These are phyloP conservation scores for Leucosporidium yakuticum DNA, from an alignment of 768 basidiomycete species.

Conservation along the genomic window DNA sequence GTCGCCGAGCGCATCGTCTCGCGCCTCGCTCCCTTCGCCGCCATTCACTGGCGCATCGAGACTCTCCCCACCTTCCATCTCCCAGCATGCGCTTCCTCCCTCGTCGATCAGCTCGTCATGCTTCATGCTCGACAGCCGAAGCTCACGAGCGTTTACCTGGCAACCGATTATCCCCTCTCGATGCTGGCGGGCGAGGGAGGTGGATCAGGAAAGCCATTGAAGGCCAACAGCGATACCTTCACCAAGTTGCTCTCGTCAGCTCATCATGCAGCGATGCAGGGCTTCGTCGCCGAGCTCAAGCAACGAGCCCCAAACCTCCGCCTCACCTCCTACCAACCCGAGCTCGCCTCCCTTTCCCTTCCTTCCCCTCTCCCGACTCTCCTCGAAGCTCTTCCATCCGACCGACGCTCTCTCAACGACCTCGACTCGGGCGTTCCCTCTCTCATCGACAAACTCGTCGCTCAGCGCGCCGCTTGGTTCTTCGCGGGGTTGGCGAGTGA, in stretches of 20 bases:
- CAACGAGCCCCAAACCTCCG: slow-evolving; percentile 48
- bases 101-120: slow-evolving; percentile 48
- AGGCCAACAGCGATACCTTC: slow-evolving; percentile 51
- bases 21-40: slow-evolving; percentile 47
- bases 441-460: slow-evolving; percentile 57
- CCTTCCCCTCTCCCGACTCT: too few relatives aligned
- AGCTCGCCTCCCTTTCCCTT: slow-evolving; percentile 26
- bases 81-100: slow-evolving; percentile 51
- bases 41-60: slow-evolving; percentile 59
- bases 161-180: slow-evolving; percentile 52
- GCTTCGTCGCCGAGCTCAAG: not conserved
- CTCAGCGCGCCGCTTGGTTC: slow-evolving; percentile 51
- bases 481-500: too few relatives aligned
- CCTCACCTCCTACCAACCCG: slow-evolving; percentile 49
- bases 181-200: slow-evolving; percentile 27
- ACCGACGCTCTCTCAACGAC: slow-evolving; percentile 1
- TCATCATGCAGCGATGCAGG: slow-evolving; percentile 49
- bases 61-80: slow-evolving; percentile 48
- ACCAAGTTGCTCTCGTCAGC: slow-evolving; percentile 45
- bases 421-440: slow-evolving; percentile 53
- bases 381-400: slow-evolving; percentile 23
- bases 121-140: slow-evolving; percentile 36
- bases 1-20: slow-evolving; percentile 47
- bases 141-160: slow-evolving; percentile 52
- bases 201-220: too few relatives aligned